Evolutionary conservation across 306 rosid genomes (phyloP).

Genomic region (Acmispon strigosus): DNA sequence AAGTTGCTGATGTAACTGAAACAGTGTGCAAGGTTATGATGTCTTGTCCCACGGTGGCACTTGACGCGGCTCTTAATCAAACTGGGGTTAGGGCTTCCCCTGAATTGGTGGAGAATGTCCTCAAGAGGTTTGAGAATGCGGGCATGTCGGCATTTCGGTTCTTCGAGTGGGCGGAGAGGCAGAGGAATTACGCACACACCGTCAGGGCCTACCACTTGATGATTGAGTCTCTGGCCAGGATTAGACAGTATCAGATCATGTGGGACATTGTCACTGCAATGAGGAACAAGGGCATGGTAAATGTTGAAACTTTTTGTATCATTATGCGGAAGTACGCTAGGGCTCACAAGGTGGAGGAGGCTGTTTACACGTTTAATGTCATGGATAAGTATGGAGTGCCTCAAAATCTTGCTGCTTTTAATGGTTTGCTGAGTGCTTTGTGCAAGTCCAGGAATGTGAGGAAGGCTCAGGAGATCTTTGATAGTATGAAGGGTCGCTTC

Average conservation of each 20-base stretch:
- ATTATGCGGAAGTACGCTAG: constrained; percentile 83
- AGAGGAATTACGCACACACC: constrained; percentile 45
- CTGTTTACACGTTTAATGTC: constrained; percentile 71
- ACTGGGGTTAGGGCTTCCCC: constrained; percentile 59
- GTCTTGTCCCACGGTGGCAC: constrained; percentile 41
- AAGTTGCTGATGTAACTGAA: constrained; percentile 42
- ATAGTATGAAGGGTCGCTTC: constrained; percentile 51
- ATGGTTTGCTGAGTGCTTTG: constrained; percentile 71
- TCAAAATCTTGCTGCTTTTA: constrained; percentile 67
- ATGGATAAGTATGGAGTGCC: constrained; percentile 62
- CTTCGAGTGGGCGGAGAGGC: constrained; percentile 76
- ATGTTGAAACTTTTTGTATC: constrained; percentile 82
- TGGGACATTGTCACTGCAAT: constrained; percentile 79
- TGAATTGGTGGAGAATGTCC: constrained; percentile 63
- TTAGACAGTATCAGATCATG: constrained; percentile 75
- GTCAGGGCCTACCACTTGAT: constrained; percentile 66
- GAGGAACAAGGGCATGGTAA: constrained; percentile 59
- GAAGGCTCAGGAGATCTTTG: constrained; percentile 92
- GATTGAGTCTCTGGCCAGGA: constrained; percentile 73
- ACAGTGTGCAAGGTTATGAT: constrained; percentile 53
- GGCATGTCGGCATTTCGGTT: constrained; percentile 76
- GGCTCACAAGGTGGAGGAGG: constrained; percentile 76
- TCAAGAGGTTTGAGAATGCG: constrained; percentile 63
- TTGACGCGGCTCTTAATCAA: constrained; percentile 75
- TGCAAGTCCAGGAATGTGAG: constrained; percentile 80